A percentile compares a stretch with the other conserved stretches of the same genome.
Conservation (phyloP, 768 basidiomycete species). For the button mushroom (Agaricus bisporus) region DNA sequence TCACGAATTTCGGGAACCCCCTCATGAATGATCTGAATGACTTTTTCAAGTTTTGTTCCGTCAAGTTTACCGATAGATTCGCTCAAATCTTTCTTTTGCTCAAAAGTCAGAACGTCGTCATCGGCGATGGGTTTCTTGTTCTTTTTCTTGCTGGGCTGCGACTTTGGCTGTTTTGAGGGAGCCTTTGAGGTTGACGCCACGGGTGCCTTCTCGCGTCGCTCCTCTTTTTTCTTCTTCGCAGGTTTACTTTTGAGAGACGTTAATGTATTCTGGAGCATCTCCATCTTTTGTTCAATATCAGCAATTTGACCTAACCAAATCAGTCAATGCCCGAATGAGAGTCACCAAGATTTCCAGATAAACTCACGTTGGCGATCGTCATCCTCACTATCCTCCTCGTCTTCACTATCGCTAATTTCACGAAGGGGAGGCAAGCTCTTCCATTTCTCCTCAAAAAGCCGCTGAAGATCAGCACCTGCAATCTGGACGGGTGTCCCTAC, state of each 20-base stretch:
- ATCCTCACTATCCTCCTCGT: constrained; percentile 49
- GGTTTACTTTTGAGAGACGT: constrained; percentile 48
- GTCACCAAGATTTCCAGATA: constrained; percentile 8
- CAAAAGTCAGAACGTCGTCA: constrained; percentile 83
- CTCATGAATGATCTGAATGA: constrained; percentile 93
- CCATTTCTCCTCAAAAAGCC: constrained; percentile 92
- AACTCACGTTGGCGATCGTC: constrained; percentile 66
- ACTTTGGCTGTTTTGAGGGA: constrained; percentile 42
- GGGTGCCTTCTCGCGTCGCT: constrained; percentile 47
- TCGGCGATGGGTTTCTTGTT: constrained; percentile 64
- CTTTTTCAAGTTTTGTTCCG: constrained; percentile 76
- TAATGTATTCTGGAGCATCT: constrained; percentile 67
- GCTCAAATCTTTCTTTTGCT: constrained; percentile 97
- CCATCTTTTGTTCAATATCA: constrained; percentile 76
- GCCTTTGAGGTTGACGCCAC: constrained; percentile 64
- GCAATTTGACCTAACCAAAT: constrained; percentile 56
- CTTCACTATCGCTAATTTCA: constrained; percentile 55
- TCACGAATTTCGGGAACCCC: constrained; percentile 91
- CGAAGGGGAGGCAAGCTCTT: constrained; percentile 60
- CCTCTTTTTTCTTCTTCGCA: constrained; percentile 62
- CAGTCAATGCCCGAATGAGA: constrained; percentile 16
- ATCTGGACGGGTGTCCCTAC: constrained; percentile 80
- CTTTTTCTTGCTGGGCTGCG: constrained; percentile 47
- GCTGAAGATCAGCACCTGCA: constrained; percentile 80
- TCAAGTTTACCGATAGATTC: constrained; percentile 89